Evolutionary conservation across 2,329 filamentous ascomycete genomes (phyloP), one percentile per base, ranked within the genome.

Genomic region (Colletotrichum lindemuthianum): DNA sequence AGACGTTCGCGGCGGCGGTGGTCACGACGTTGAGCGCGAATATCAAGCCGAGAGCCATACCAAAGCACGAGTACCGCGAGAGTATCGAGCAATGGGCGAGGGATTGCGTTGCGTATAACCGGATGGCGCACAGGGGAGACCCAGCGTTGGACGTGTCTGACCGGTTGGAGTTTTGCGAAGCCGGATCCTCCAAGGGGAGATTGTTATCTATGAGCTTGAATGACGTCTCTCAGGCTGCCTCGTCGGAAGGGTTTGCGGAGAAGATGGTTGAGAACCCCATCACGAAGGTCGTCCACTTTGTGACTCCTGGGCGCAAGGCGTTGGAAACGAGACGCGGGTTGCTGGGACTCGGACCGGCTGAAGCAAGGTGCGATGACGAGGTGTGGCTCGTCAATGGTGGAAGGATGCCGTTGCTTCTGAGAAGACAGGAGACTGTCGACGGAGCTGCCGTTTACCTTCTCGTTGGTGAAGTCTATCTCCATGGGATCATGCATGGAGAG

Each of bases 401-500:
- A 1, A 49, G 58, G 8, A 61, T 57, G 50, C 61, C 61, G 12
- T 32, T 63, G n/a, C 2, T 65, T 8, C 33, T 65, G 12, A 37
- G 54, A 48, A 40, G 13, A 12, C 16, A 3, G 15, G 40, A 34
- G 37, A 44, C 3, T 12, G 11, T 3, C 6, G 16, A 41, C 13
- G 15, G 3, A 12, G 11, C 8, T 51, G 36, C 12, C 2, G 33
- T 15, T 2, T 37, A 63, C 11, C 6, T 15, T 6, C 13, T 65
- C n/a, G 44, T 48, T 5, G 45, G 51, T 3, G 63, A 63, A 59
- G 40, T 32, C 5, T 57, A 57, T 7, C 4, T 65, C 8, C 61
- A 65, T 8, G 61, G 58, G 3, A 13, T 57, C 34, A 65, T 65
- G 63, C 43, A 63, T 8, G 51, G 51, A 9, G 58, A 63, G 15